These are phyloP conservation scores for Xylaria sp. DNA, from an alignment of 2,329 filamentous ascomycete genomes.

Conservation along the genomic window DNA sequence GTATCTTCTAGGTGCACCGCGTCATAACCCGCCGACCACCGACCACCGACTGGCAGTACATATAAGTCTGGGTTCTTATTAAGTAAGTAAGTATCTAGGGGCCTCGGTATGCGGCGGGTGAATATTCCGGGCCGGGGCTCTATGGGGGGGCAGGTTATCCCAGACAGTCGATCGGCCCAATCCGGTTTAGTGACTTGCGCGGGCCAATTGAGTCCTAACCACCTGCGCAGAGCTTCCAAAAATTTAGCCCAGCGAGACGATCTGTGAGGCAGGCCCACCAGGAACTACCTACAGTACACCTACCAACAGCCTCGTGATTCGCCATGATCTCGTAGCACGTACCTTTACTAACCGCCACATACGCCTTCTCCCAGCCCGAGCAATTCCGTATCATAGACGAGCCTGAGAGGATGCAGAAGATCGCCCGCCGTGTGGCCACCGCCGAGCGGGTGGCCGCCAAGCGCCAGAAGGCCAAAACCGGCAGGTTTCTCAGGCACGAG, in stretches of 20 bases:
- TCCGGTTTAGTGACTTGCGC: neutral
- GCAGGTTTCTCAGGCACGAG: conserved; percentile 39
- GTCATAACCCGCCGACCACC: neutral
- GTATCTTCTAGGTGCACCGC: neutral
- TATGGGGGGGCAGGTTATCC: neutral
- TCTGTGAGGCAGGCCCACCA: too few relatives aligned
- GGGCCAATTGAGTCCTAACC: conserved; percentile 5
- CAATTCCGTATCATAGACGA: neutral
- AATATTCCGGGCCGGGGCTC: conserved; percentile 22
- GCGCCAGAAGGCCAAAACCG: conserved; percentile 46
- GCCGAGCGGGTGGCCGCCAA: conserved; percentile 51
- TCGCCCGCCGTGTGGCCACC: conserved; percentile 50
- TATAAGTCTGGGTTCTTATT: too few relatives aligned
- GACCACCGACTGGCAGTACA: neutral
- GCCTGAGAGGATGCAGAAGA: conserved; percentile 47
- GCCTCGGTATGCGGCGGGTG: conserved; percentile 26
- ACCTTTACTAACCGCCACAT: neutral
- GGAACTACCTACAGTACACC: too few relatives aligned
- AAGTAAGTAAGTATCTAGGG: too few relatives aligned
- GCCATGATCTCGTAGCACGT: conserved; percentile 24
- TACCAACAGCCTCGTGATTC: conserved; percentile 9
- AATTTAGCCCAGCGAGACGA: conserved; percentile 30
- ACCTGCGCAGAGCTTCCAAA: conserved; percentile 31
- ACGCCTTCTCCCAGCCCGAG: conserved; percentile 1
- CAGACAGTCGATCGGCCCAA: conserved; percentile 18